Evolutionary conservation across 345 rosid species (phyloP).

Genomic region (Arabis alpina): DNA sequence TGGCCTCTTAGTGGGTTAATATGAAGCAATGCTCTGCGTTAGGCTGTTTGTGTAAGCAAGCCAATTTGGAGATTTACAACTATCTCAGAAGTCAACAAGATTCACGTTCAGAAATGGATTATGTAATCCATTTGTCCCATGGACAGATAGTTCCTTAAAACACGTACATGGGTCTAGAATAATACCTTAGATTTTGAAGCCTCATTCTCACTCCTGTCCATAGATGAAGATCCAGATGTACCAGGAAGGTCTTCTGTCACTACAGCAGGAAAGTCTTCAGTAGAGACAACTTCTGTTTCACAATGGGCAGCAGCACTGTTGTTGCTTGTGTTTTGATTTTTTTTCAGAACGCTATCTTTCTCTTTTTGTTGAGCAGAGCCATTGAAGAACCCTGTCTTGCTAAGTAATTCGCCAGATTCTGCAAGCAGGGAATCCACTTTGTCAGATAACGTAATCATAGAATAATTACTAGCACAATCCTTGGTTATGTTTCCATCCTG

Average conservation of each 20-base stretch:
- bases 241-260: conserved; percentile 40
- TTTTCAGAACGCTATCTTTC: conserved; percentile 41
- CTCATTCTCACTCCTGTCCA: conserved; percentile 39
- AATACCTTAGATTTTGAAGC: conserved; percentile 51
- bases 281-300: conserved; percentile 39
- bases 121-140: conserved; percentile 17
- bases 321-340: conserved; percentile 44
- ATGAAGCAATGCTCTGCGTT: conserved; percentile 42
- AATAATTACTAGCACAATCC: conserved; percentile 29
- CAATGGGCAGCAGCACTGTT: conserved; percentile 35
- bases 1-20: conserved; percentile 44
- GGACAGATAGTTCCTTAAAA: conserved; percentile 19
- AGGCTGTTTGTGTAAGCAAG: conserved; percentile 34
- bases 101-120: conserved; percentile 24
- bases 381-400: conserved; percentile 38
- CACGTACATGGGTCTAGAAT: conserved; percentile 22
- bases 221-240: conserved; percentile 43
- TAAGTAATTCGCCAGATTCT: conserved; percentile 42
- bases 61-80: conserved; percentile 32
- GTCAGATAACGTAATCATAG: conserved; percentile 37
- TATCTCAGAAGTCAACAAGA: conserved; percentile 35
- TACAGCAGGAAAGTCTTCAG: conserved; percentile 42
- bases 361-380: conserved; percentile 42
- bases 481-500: conserved; percentile 40
- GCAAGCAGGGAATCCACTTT: conserved; percentile 37